A percentile compares a stretch with the other conserved stretches of the same genome.
These are phyloP conservation scores for Arachnomyces sp. DNA, from an alignment of 2,329 filamentous ascomycete species.

Conservation along the genomic window DNA sequence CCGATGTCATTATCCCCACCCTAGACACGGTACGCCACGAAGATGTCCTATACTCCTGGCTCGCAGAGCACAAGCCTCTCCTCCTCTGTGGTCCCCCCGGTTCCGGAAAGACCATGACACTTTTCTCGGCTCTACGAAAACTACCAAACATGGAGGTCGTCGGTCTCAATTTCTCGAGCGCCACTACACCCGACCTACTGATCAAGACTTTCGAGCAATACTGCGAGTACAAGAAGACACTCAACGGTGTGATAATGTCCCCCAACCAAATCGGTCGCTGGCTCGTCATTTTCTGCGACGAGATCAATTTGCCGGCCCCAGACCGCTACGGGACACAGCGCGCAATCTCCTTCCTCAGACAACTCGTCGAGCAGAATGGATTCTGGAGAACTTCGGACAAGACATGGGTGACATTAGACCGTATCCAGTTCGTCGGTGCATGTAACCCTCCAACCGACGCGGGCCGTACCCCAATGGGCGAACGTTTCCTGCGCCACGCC, in stretches of 20 bases:
- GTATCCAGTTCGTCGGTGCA: slow-evolving; percentile 97
- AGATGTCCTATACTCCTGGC: slow-evolving; percentile 98
- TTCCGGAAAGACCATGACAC: slow-evolving; percentile 99
- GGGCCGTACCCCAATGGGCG: slow-evolving; percentile 86
- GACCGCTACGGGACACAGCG: slow-evolving; percentile 97
- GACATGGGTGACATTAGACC: slow-evolving; percentile 93
- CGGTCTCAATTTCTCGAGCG: slow-evolving; percentile 97
- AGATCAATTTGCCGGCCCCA: slow-evolving; percentile 96
- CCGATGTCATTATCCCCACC: slow-evolving; percentile 96
- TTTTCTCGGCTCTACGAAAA: slow-evolving; percentile 95
- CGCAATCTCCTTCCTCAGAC: slow-evolving; percentile 92
- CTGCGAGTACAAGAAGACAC: slow-evolving; percentile 97
- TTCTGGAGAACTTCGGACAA: slow-evolving; percentile 99
- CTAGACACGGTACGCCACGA: slow-evolving; percentile 96
- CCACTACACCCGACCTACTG: slow-evolving; percentile 91
- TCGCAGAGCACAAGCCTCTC: slow-evolving; percentile 95
- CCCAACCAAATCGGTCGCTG: slow-evolving; percentile 94
- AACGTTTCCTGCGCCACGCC: slow-evolving; percentile 88
- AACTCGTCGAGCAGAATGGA: slow-evolving; percentile 96
- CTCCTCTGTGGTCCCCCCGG: slow-evolving; percentile 94
- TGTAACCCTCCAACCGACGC: slow-evolving; percentile 98
- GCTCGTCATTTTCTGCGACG: slow-evolving; percentile 98
- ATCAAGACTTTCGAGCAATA: slow-evolving; percentile 99
- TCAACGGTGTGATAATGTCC: slow-evolving; percentile 91
- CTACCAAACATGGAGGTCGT: slow-evolving; percentile 98